phyloP scores from a whole-genome alignment of 371 early-diverging fungal species.

The Fennellomyces sp. region DNA sequence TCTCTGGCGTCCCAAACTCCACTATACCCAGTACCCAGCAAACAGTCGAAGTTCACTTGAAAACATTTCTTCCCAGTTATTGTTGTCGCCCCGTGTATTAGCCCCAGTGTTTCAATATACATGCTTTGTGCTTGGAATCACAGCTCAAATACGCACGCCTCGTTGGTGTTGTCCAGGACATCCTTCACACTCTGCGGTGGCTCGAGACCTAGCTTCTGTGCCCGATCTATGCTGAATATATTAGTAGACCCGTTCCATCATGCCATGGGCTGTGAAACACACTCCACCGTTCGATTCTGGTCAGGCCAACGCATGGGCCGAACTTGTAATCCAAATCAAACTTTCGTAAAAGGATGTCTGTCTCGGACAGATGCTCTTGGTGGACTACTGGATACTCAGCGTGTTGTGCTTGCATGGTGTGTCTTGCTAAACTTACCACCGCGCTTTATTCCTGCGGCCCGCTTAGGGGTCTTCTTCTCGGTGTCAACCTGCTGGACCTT shows the following conservation, averaged over 20 bases:
- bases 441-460: background rate
- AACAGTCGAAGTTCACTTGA: too few species aligned
- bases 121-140: background rate
- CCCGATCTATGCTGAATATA: conserved; percentile 10
- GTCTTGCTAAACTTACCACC: background rate
- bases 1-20: too few species aligned
- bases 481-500: background rate
- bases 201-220: conserved; percentile 27
- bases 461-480: background rate
- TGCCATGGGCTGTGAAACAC: conserved; percentile 2
- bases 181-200: conserved; percentile 42
- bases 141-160: conserved; percentile 1
- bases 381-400: conserved; percentile 30
- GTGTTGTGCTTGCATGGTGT: too few species aligned
- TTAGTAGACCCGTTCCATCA: background rate
- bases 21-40: too few species aligned
- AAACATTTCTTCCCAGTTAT: too few species aligned
- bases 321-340: conserved; percentile 46
- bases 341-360: conserved; percentile 43
- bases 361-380: conserved; percentile 30
- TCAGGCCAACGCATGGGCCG: conserved; percentile 47
- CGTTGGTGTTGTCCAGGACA: background rate
- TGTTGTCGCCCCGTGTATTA: too few species aligned
- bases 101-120: background rate
- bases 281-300: conserved; percentile 55